These are phyloP conservation scores for Excoecaria agallocha DNA, from an alignment of 345 rosid species.

Conservation along the genomic window DNA sequence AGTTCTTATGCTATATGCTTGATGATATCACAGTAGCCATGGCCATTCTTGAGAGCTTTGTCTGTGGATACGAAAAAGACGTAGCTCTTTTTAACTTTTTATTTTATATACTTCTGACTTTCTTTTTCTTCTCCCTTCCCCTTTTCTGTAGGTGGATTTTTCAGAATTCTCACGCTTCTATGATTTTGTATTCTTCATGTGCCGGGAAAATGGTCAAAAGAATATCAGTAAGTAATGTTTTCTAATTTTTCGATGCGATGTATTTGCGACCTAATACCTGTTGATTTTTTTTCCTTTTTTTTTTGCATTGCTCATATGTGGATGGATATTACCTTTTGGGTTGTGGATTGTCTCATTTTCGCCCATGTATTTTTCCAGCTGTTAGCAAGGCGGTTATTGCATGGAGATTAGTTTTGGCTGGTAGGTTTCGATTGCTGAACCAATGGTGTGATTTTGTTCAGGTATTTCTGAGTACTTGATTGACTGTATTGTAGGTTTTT, in stretches of 20 bases:
- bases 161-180: slow-evolving; percentile 72
- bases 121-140: background rate
- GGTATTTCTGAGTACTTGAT: slow-evolving; percentile 39
- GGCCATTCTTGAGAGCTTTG: background rate
- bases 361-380: slow-evolving; percentile 42
- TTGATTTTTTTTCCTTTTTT: too few relatives aligned
- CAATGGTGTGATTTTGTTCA: slow-evolving; percentile 93
- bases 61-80: background rate
- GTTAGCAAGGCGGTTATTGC: slow-evolving; percentile 81
- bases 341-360: slow-evolving; percentile 9
- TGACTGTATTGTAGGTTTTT: background rate
- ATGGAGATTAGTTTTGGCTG: slow-evolving; percentile 82
- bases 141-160: slow-evolving; percentile 57
- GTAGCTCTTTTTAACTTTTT: background rate
- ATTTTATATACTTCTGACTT: slow-evolving; percentile 4
- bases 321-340: slow-evolving; percentile 1
- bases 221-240: slow-evolving; percentile 67
- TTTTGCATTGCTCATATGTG: background rate
- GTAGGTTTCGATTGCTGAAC: slow-evolving; percentile 86
- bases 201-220: slow-evolving; percentile 94
- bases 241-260: background rate
- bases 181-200: slow-evolving; percentile 93
- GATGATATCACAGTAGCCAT: background rate
- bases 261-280: background rate
- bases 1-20: slow-evolving; percentile 7